Conservation (phyloP, 768 basidiomycete species). For the Leccinum pellstonianum region DNA sequence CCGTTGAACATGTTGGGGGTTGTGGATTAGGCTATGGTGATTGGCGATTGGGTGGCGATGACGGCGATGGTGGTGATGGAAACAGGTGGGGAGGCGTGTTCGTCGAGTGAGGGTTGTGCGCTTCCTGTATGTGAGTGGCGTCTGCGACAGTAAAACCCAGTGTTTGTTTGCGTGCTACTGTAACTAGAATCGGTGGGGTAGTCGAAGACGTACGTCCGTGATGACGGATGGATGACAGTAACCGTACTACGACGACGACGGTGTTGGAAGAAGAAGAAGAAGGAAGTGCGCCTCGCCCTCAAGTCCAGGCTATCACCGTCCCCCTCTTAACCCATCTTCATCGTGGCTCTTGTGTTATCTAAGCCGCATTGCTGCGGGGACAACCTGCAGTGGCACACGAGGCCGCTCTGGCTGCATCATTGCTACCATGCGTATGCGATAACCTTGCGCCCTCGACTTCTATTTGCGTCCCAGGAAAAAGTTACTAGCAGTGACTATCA, state of each 20-base stretch:
- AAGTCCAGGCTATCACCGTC: background rate
- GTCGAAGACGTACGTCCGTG: background rate
- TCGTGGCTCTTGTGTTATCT: constrained; percentile 13
- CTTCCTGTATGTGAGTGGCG: too few relatives aligned
- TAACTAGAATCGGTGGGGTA: too few relatives aligned
- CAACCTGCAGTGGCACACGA: constrained; percentile 6
- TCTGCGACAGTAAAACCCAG: too few relatives aligned
- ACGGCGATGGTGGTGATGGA: too few relatives aligned
- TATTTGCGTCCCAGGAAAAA: background rate
- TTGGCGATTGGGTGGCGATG: background rate
- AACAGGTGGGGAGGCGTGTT: background rate
- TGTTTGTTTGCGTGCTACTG: too few relatives aligned
- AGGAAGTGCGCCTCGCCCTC: background rate
- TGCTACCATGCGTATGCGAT: background rate
- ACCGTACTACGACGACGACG: too few relatives aligned
- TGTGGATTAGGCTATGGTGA: background rate
- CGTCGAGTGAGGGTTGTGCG: too few relatives aligned
- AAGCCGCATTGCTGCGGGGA: constrained; percentile 6
- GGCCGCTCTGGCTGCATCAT: background rate
- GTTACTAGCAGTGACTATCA: too few relatives aligned
- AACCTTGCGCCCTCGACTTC: background rate
- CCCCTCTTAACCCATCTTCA: too few relatives aligned
- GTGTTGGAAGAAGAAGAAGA: background rate
- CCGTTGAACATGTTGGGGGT: background rate
- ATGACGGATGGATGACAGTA: too few relatives aligned